Conservation (phyloP, 1,284 basidiomycete genomes). For the Microbotryomycetes sp. region DNA sequence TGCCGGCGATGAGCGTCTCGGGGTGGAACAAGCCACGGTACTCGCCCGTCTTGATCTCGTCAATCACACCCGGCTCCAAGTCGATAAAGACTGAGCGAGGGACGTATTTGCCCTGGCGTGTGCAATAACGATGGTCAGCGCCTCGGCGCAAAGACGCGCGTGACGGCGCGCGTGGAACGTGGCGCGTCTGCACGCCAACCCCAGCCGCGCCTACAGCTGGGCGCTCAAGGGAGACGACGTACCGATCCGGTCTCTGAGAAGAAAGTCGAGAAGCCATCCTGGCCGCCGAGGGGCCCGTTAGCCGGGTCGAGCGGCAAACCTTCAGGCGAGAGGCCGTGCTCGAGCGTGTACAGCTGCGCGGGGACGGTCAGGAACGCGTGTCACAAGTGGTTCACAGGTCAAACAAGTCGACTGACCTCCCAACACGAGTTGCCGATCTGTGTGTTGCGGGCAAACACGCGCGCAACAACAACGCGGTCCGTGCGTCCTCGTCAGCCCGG, state of each 20-base stretch:
- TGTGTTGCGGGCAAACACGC: not conserved
- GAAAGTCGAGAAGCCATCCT: constrained; percentile 94
- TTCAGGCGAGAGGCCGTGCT: constrained; percentile 96
- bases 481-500: not conserved
- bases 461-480: not conserved
- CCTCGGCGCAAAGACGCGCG: not conserved
- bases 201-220: too few relatives aligned
- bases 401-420: constrained; percentile 50
- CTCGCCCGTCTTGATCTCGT: constrained; percentile 89
- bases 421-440: constrained; percentile 42
- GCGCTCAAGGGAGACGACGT: too few relatives aligned
- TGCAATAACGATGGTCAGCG: not conserved
- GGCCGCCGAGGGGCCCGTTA: constrained; percentile 3
- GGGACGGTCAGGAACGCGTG: not conserved
- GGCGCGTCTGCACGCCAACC: not conserved
- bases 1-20: constrained; percentile 96
- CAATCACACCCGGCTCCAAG: constrained; percentile 74
- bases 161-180: not conserved
- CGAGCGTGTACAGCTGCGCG: constrained; percentile 75
- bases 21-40: constrained; percentile 97
- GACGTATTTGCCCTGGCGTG: constrained; percentile 72
- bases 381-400: not conserved
- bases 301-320: constrained; percentile 61
- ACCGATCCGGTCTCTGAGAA: constrained; percentile 76
- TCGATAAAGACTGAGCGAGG: constrained; percentile 87